These are phyloP conservation scores for Ophiostoma populinum DNA, from an alignment of 2,329 filamentous ascomycete species.

Conservation along the genomic window DNA sequence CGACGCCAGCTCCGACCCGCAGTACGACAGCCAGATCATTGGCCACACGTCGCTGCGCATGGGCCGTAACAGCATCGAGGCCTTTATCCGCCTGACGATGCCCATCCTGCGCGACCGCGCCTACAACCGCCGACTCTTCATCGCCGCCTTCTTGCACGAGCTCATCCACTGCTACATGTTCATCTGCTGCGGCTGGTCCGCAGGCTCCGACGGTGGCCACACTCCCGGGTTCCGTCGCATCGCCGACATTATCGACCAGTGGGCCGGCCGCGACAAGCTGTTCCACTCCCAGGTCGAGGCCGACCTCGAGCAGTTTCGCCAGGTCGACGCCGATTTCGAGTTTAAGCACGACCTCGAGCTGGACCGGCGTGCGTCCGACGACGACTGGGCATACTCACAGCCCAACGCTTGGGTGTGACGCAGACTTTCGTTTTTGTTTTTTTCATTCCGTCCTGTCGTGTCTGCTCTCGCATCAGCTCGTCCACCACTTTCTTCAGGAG, in stretches of 20 bases:
- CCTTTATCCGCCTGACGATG: conserved; percentile 41
- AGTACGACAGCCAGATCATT: conserved; percentile 38
- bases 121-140: conserved; percentile 43
- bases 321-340: no score
- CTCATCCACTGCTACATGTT: conserved; percentile 52
- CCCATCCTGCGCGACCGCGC: conserved; percentile 36
- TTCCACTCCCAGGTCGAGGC: conserved; percentile 43
- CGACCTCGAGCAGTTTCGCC: conserved; percentile 25
- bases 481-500: not conserved
- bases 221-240: conserved; percentile 42
- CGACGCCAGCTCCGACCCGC: conserved; percentile 25
- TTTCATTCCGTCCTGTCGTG: no score
- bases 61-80: conserved; percentile 37
- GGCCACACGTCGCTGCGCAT: conserved; percentile 45
- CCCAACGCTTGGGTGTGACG: no score
- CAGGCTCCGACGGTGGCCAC: conserved; percentile 38
- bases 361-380: no score
- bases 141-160: conserved; percentile 49
- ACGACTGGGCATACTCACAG: no score
- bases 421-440: no score
- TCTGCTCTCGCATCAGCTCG: no score
- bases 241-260: conserved; percentile 40
- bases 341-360: no score
- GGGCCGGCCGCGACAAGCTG: conserved; percentile 38
- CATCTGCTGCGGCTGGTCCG: conserved; percentile 40